Evolutionary conservation across 768 basidiomycete species (phyloP), one percentile per base, ranked within the genome.

Genomic region (Mycena haematopus): DNA sequence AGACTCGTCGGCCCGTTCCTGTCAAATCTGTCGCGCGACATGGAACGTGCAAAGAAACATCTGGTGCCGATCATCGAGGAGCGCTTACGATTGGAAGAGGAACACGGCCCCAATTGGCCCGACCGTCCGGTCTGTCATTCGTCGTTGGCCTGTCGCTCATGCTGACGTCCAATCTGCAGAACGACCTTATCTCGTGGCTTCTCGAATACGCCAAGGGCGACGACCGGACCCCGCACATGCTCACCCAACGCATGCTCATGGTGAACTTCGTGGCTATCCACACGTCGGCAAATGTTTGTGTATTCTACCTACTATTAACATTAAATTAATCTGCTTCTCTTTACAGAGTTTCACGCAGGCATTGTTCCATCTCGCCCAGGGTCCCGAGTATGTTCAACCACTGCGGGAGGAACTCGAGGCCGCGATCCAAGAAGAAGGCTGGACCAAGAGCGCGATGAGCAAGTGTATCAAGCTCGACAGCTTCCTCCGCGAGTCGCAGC

Each of bases 101-200:
- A 58, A 35, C 57, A 68, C 51, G 65, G 62, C 40, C 25, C 62
- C 72, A 75, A 74, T 69, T 55, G 77, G 76, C 62, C 68, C 71
- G 71, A 68, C 72, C 49, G 75, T 67, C 71, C 70, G 6, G 71
- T 42, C 3, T 6, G 15, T 42, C 17, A 15, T 6, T n/a, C 17
- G 9, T n/a, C 9, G 4, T 4, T 42, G 40, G 5, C 17, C 9
- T n/a, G 19, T n/a, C 40, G 6, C 17, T 7, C 19, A n/a, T 38
- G 36, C 40, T 19, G 3, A 42, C 40, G 9, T 31, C 29, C 29
- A 31, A n/a, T 42, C 17, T n/a, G 8, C 15, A 47, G 46, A 47
- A 47, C 46, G 80, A 83, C 57, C 60, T 80, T 56, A 69, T 82
- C 2, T 73, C 74, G 54, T 83, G 81, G 80, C 62, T 80, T 2